Evolutionary conservation across 805 yeast species (phyloP).

Genomic region (Starmerella cellae): DNA sequence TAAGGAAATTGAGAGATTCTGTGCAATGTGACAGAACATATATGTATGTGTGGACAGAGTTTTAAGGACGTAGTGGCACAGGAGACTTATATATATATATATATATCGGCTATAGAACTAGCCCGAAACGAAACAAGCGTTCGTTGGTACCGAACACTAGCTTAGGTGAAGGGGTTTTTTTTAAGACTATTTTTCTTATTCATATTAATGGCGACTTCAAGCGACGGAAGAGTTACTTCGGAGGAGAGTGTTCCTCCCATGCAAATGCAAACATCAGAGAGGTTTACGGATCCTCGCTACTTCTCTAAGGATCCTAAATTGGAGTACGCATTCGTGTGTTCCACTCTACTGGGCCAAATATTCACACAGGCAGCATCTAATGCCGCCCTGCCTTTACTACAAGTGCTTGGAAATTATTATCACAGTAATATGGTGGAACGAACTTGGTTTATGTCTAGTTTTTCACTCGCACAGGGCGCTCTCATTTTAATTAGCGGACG

Average conservation of each 20-base stretch:
- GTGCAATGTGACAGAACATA: no score
- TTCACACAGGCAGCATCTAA: constrained; percentile 34
- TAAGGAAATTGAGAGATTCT: no score
- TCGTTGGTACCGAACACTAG: no score
- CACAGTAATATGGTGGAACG: constrained; percentile 23
- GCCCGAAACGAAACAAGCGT: no score
- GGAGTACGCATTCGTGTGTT: constrained; percentile 15
- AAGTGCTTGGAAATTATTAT: constrained; percentile 27
- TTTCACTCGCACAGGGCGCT: constrained; percentile 59
- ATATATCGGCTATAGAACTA: no score
- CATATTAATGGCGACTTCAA: no score
- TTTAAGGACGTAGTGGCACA: no score
- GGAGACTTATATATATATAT: no score
- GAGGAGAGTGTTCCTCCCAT: neutral
- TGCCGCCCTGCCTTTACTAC: constrained; percentile 19
- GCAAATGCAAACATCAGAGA: constrained; percentile 12
- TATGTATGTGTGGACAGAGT: no score
- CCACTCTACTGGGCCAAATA: constrained; percentile 48
- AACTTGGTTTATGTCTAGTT: constrained; percentile 59
- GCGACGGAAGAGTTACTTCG: no score
- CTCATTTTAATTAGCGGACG: constrained; percentile 57
- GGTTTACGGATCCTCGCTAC: constrained; percentile 16
- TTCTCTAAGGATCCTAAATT: constrained; percentile 13
- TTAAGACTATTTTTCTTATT: no score
- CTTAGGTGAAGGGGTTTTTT: no score